Conservation (phyloP, 306 rosid species). For the Vigna hirtella region DNA sequence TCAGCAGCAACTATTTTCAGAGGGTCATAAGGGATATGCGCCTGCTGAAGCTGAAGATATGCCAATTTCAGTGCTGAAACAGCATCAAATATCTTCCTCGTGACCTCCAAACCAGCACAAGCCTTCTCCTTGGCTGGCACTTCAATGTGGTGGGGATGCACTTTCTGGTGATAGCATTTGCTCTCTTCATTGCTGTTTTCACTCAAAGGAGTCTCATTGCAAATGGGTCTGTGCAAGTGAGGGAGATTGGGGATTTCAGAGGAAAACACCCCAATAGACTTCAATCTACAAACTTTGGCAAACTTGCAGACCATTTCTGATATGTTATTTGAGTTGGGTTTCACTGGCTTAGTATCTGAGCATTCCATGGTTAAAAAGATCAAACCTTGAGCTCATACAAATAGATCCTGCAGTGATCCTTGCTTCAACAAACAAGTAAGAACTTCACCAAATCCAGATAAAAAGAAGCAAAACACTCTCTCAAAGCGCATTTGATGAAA, state of each 20-base stretch:
- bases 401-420: conserved; percentile 43
- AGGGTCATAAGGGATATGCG: conserved; percentile 81
- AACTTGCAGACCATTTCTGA: conserved; percentile 76
- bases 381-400: conserved; percentile 44
- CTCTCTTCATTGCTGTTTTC: conserved; percentile 53
- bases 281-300: conserved; percentile 72
- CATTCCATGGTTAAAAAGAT: conserved; percentile 58
- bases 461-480: background rate
- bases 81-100: conserved; percentile 61
- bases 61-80: conserved; percentile 77
- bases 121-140: conserved; percentile 31
- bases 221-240: conserved; percentile 47
- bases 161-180: conserved; percentile 46
- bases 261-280: conserved; percentile 77
- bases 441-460: conserved; percentile 30
- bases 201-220: conserved; percentile 40
- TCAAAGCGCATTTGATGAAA: conserved; percentile 23
- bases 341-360: conserved; percentile 56
- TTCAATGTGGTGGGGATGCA: conserved; percentile 59
- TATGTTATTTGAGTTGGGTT: conserved; percentile 70
- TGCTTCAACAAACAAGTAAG: conserved; percentile 36
- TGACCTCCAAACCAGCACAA: conserved; percentile 46
- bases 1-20: conserved; percentile 76
- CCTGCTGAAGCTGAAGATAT: conserved; percentile 81
- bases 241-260: conserved; percentile 57